Percentiles rank a stretch among this genome's conserved stretches.
Evolutionary conservation across 2,329 filamentous ascomycete genomes (phyloP).

Genomic region (Albophoma yamanashiensis): DNA sequence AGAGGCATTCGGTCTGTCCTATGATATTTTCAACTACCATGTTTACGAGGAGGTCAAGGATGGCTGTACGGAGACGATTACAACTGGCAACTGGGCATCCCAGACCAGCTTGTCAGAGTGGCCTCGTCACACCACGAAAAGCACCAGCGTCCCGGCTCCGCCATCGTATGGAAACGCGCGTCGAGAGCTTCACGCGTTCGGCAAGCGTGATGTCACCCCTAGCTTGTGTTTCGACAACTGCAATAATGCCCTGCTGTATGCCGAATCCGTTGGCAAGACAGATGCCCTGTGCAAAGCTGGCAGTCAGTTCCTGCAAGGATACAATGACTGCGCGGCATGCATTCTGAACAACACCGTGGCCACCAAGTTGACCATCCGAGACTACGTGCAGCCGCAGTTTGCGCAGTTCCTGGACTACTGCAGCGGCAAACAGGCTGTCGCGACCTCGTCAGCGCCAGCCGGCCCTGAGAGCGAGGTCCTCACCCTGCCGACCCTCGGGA

Average conservation of each 20-base stretch:
- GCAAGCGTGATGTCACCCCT: conserved; percentile 33
- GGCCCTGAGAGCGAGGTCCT: conserved; percentile 14
- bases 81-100: conserved; percentile 45
- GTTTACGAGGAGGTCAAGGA: conserved; percentile 23
- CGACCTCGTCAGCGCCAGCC: conserved; percentile 5
- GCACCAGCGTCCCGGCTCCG: not conserved
- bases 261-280: conserved; percentile 34
- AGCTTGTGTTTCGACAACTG: conserved; percentile 41
- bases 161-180: conserved; percentile 8
- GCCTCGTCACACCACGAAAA: conserved; percentile 6
- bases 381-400: conserved; percentile 27
- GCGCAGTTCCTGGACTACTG: conserved; percentile 37
- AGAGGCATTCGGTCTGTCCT: conserved; percentile 49
- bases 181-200: conserved; percentile 14
- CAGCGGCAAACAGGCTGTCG: conserved; percentile 10
- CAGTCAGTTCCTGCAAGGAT: conserved; percentile 29
- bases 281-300: conserved; percentile 29
- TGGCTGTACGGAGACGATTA: conserved; percentile 30
- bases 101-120: conserved; percentile 34
- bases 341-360: conserved; percentile 16
- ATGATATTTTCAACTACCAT: conserved; percentile 46
- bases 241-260: conserved; percentile 37
- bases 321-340: conserved; percentile 31
- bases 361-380: conserved; percentile 15
- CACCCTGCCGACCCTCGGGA: conserved; percentile 10